phyloP scores from a whole-genome alignment of 352 stramenopile species.

The Albugo candida region DNA sequence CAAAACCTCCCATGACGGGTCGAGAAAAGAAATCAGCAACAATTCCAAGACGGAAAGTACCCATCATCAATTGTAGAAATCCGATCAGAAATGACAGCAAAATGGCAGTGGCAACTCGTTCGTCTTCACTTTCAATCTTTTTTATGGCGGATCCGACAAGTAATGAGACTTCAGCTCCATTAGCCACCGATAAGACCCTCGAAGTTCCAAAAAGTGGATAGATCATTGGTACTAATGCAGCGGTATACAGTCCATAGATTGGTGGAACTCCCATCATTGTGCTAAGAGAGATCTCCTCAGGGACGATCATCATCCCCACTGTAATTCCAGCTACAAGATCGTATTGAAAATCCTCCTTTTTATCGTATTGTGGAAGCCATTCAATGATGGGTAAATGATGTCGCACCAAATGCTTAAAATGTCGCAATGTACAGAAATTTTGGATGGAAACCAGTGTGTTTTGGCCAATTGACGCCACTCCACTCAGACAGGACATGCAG shows the following conservation, averaged over 20 bases:
- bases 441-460: too few relatives aligned
- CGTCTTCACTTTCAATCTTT: constrained; percentile 30
- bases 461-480: too few relatives aligned
- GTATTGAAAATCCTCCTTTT: constrained; percentile 28
- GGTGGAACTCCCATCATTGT: constrained; percentile 74
- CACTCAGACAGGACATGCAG: too few relatives aligned
- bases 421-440: too few relatives aligned
- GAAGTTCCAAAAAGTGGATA: constrained; percentile 74
- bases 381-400: constrained; percentile 35
- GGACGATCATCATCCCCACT: constrained; percentile 77
- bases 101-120: constrained; percentile 29
- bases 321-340: constrained; percentile 33
- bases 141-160: constrained; percentile 36
- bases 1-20: constrained; percentile 82
- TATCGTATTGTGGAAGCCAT: constrained; percentile 37
- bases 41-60: constrained; percentile 61
- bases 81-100: constrained; percentile 53
- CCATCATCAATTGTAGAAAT: constrained; percentile 51
- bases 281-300: constrained; percentile 77
- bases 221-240: constrained; percentile 62
- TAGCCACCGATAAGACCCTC: constrained; percentile 61
- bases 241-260: constrained; percentile 81
- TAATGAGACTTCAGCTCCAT: constrained; percentile 44
- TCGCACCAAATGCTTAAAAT: too few relatives aligned
- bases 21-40: constrained; percentile 79